Evolutionary conservation across 805 yeast genomes (phyloP).

Genomic region (Lachancea sp.): DNA sequence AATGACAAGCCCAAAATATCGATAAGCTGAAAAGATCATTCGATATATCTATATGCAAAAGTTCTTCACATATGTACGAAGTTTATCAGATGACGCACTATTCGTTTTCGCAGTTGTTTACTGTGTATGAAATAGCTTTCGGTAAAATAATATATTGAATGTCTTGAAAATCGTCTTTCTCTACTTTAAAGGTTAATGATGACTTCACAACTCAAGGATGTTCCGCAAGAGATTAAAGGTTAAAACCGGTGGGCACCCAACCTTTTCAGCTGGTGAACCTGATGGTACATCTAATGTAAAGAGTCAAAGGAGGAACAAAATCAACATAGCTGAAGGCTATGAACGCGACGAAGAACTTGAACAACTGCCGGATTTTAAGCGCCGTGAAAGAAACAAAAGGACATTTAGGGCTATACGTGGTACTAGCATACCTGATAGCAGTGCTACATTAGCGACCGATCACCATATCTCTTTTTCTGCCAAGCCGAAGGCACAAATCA

Average conservation of each 20-base stretch:
- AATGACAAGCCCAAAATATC: neutral
- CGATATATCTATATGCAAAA: too few species aligned
- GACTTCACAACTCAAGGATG: neutral
- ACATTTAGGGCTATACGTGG: neutral
- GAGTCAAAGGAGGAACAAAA: constrained; percentile 10
- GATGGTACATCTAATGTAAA: neutral
- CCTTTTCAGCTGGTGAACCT: neutral
- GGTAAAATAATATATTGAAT: too few species aligned
- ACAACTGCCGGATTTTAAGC: neutral
- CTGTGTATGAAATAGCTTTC: too few species aligned
- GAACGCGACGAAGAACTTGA: constrained; percentile 6
- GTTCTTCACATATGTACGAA: too few species aligned
- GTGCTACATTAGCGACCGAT: neutral
- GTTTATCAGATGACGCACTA: too few species aligned
- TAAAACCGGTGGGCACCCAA: neutral
- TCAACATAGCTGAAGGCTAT: constrained; percentile 1
- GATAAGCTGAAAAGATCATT: too few species aligned
- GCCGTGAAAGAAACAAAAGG: neutral
- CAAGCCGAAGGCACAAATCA: constrained; percentile 3
- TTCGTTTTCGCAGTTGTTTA: too few species aligned
- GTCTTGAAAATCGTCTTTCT: too few species aligned
- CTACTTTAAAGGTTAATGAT: too few species aligned
- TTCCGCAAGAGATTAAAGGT: constrained; percentile 6
- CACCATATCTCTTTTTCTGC: constrained; percentile 1
- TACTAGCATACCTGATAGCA: neutral